These are phyloP conservation scores for Rossbeevera mucosa DNA, from an alignment of 768 basidiomycete species.

Conservation along the genomic window DNA sequence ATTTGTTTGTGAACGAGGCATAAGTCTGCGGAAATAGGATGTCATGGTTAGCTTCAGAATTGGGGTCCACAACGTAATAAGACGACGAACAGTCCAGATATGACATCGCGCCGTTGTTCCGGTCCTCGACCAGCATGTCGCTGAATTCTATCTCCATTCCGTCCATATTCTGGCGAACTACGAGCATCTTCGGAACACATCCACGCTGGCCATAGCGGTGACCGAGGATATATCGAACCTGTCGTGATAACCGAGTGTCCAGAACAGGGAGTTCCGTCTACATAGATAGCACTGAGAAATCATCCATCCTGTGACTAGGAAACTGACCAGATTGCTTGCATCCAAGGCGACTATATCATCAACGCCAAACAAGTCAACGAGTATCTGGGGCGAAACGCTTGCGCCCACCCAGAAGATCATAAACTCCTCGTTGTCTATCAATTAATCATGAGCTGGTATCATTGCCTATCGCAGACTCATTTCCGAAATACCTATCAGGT, in stretches of 20 bases:
- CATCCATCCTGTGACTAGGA: not conserved
- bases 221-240: conserved; percentile 82
- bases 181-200: conserved; percentile 53
- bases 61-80: not conserved
- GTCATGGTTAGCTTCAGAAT: not conserved
- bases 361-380: conserved; percentile 79
- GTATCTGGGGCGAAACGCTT: conserved; percentile 73
- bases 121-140: conserved; percentile 96
- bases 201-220: conserved; percentile 55
- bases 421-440: conserved; percentile 79
- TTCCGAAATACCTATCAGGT: conserved; percentile 69
- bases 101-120: conserved; percentile 92
- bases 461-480: conserved; percentile 11
- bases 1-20: conserved; percentile 35
- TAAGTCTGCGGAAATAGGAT: conserved; percentile 19
- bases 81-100: conserved; percentile 76
- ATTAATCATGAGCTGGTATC: conserved; percentile 6
- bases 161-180: conserved; percentile 91
- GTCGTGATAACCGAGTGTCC: conserved; percentile 71
- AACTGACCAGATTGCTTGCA: conserved; percentile 55
- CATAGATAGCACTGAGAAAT: conserved; percentile 9
- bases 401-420: conserved; percentile 90
- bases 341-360: conserved; percentile 73
- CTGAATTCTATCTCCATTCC: conserved; percentile 92
- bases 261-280: conserved; percentile 70